phyloP scores from a whole-genome alignment of 192 early-diverging fungal species.

The Umbelopsis sp. region DNA sequence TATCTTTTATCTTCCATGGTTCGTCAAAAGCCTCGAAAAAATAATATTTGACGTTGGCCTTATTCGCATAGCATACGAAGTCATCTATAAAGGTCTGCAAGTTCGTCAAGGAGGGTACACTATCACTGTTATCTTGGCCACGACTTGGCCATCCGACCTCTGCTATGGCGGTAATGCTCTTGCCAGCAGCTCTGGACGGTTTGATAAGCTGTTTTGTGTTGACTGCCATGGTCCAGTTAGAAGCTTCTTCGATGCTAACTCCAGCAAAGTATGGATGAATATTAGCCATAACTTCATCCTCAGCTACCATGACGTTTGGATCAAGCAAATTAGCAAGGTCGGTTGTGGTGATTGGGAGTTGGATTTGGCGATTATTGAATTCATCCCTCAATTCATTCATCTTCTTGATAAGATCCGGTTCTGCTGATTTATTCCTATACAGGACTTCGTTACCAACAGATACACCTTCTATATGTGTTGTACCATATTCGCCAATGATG shows the following conservation, averaged over 20 bases:
- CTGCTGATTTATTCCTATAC: slow-evolving; percentile 56
- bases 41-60: slow-evolving; percentile 55
- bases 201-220: slow-evolving; percentile 49
- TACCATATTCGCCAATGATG: slow-evolving; percentile 25
- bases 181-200: slow-evolving; percentile 22
- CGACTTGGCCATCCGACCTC: slow-evolving; percentile 72
- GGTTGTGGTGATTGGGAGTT: slow-evolving; percentile 37
- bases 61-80: slow-evolving; percentile 63
- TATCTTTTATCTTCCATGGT: slow-evolving; percentile 61
- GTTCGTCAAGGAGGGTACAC: slow-evolving; percentile 59
- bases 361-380: neutral
- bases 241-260: slow-evolving; percentile 42
- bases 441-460: slow-evolving; percentile 68
- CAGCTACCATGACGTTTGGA: slow-evolving; percentile 41
- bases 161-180: slow-evolving; percentile 42
- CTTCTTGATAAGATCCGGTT: slow-evolving; percentile 3
- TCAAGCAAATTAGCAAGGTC: slow-evolving; percentile 39
- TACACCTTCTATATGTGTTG: slow-evolving; percentile 51
- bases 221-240: slow-evolving; percentile 57
- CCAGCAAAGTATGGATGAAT: slow-evolving; percentile 74
- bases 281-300: slow-evolving; percentile 64
- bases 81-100: slow-evolving; percentile 61
- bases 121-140: slow-evolving; percentile 41
- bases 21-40: slow-evolving; percentile 73
- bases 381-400: neutral